These are phyloP conservation scores for Sporisorium scitamineum DNA, from an alignment of 1,284 basidiomycete genomes.

Conservation along the genomic window DNA sequence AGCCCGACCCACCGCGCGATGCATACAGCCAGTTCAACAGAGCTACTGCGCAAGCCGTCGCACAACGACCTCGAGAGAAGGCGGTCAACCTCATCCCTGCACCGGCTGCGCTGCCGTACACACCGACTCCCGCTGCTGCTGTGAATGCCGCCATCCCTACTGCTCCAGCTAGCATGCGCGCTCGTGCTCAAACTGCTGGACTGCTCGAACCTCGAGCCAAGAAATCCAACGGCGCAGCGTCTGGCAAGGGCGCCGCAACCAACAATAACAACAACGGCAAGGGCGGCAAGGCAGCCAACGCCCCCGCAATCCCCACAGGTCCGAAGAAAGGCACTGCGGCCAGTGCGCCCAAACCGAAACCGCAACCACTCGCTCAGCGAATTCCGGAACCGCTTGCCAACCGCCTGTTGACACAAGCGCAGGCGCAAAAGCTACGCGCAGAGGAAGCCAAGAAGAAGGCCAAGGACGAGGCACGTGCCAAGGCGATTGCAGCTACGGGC, in stretches of 20 bases:
- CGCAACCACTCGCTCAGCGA: conserved; percentile 31
- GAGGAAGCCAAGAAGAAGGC: conserved; percentile 54
- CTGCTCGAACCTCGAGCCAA: conserved; percentile 42
- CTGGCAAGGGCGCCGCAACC: conserved; percentile 5
- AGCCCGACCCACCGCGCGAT: conserved; percentile 37
- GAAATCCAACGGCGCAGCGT: conserved; percentile 19
- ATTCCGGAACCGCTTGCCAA: conserved; percentile 51
- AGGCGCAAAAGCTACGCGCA: conserved; percentile 46
- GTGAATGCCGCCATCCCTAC: conserved; percentile 44
- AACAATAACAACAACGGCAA: conserved; percentile 12
- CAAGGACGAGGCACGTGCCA: conserved; percentile 24
- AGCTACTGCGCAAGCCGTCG: conserved; percentile 39
- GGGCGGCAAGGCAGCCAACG: conserved; percentile 15
- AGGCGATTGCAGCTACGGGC: conserved; percentile 37
- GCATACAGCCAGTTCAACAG: conserved; percentile 40
- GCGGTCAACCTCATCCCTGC: conserved; percentile 39
- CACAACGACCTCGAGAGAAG: conserved; percentile 40
- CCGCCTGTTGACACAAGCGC: conserved; percentile 45
- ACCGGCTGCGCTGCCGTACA: conserved; percentile 42
- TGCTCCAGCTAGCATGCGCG: conserved; percentile 43
- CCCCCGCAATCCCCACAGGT: conserved; percentile 3
- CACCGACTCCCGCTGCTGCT: conserved; percentile 36
- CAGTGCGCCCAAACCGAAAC: conserved; percentile 22
- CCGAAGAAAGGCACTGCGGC: conserved; percentile 13
- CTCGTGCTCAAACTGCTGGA: conserved; percentile 22